Base-by-base conservation (phyloP, 2,329 filamentous ascomycete species). In the Aotearoamyces nothofagi region DNA sequence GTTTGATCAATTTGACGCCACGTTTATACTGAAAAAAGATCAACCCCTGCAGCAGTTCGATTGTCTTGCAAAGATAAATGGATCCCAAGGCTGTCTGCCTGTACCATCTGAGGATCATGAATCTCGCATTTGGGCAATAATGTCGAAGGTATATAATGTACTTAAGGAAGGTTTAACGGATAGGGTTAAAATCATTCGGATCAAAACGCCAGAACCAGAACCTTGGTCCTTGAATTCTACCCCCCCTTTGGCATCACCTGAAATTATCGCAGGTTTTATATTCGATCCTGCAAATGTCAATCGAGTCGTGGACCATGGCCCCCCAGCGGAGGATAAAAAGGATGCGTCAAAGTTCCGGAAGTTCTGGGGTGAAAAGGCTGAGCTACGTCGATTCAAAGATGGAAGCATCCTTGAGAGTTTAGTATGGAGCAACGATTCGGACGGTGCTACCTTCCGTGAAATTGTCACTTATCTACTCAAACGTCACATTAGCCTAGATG, bases 281-380 rank as follows among this genome's bases (percentile, higher is more conserved):
- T 74, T 87, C 26, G 71, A 94, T 42, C 63, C 79, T 1, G 61
- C 67, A 20, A 78, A 82, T 41, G 75, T 78, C 44, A 60, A 66
- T 31, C 76, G 86, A 17, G 66, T 75, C 26, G 79, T 94, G 37
- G 90, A 98, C 40, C 80, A 84, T 49, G 90, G 90, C 1, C 90
- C 90, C 4, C 58, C 77, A 1, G 81, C 83, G 2, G 86, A 96
- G 47, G 69, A 90, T 35, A 84, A 87, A 52, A 74, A 78, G 38
- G 81, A 83, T 38, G 78, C 84, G 14, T 72, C 74, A 7, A 66
- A 65, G 17, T 98, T 94, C 51, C 79, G 82, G 19, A 70, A 76
- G 17, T 96, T 98, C 49, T 98, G 92, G 90, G 90, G 87, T 5
- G 78, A 87, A 7, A 92, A 90, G 50, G 71, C 90, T 2, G 90